Conservation (phyloP, 192 early-diverging fungal genomes). For the Coemansia pectinata region DNA sequence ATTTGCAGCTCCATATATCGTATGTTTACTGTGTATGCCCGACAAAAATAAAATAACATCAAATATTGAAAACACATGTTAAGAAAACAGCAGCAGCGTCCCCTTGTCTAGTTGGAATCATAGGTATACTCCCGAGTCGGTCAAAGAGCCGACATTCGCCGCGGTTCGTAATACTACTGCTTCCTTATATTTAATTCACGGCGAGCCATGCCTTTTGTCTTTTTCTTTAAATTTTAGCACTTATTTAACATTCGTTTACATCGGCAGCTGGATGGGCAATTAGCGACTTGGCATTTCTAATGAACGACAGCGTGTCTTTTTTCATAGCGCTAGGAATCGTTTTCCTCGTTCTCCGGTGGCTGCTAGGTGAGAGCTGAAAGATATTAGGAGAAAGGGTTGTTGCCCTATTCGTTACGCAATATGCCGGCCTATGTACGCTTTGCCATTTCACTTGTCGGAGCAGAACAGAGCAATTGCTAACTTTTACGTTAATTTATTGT, state of each 20-base stretch:
- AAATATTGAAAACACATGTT: no score
- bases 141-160: background rate
- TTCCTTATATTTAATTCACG: no score
- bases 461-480: background rate
- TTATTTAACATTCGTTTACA: background rate
- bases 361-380: conserved; percentile 31
- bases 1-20: background rate
- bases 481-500: background rate
- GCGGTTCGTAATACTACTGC: background rate
- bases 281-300: background rate
- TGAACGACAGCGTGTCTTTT: conserved; percentile 49
- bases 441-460: background rate
- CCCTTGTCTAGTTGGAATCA: background rate
- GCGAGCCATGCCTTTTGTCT: background rate
- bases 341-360: conserved; percentile 50
- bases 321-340: conserved; percentile 45
- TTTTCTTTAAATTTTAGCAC: background rate
- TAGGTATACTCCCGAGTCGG: background rate
- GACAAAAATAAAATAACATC: background rate
- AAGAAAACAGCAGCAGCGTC: no score
- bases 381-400: background rate
- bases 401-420: no score
- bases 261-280: background rate
- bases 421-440: background rate
- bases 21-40: background rate